Evolutionary conservation across 2,329 filamentous ascomycete species (phyloP).

Genomic region (Botryosphaeria dothidea): DNA sequence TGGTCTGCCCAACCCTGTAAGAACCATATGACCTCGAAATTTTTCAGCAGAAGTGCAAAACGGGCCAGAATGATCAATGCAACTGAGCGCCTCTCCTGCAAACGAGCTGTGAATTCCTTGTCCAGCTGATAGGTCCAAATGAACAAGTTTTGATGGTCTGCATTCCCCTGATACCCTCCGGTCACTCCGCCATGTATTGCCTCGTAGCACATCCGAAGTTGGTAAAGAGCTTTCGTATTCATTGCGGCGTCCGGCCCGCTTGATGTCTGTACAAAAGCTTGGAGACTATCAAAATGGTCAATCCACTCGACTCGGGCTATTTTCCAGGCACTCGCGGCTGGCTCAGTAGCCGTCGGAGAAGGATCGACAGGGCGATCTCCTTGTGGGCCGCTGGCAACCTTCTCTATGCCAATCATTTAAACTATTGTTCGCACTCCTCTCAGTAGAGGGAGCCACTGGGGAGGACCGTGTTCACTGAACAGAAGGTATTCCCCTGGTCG

Average conservation of each 20-base stretch:
- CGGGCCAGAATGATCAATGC: conserved; percentile 28
- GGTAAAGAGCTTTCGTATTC: conserved; percentile 22
- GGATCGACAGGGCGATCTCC: not conserved
- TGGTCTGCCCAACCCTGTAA: conserved; percentile 22
- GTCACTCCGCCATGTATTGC: conserved; percentile 10
- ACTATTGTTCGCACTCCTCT: not conserved
- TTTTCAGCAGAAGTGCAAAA: conserved; percentile 27
- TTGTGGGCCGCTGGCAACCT: not conserved
- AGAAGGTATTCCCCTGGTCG: not conserved
- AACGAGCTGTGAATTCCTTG: conserved; percentile 23
- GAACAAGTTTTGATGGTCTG: conserved; percentile 21
- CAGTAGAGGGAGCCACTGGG: not conserved
- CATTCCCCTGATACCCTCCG: not conserved
- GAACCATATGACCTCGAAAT: conserved; percentile 24
- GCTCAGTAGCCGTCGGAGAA: not conserved
- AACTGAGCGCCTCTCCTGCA: conserved; percentile 25
- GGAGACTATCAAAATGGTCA: conserved; percentile 13
- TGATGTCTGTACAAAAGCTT: conserved; percentile 22
- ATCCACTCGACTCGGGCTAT: not conserved
- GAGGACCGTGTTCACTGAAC: not conserved
- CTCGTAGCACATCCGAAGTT: conserved; percentile 22
- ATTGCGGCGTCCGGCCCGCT: conserved; percentile 14
- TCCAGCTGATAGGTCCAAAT: conserved; percentile 27
- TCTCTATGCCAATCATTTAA: not conserved
- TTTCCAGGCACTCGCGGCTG: not conserved